Conservation (phyloP, 805 yeast genomes). For the Kuraishia hungarica region DNA sequence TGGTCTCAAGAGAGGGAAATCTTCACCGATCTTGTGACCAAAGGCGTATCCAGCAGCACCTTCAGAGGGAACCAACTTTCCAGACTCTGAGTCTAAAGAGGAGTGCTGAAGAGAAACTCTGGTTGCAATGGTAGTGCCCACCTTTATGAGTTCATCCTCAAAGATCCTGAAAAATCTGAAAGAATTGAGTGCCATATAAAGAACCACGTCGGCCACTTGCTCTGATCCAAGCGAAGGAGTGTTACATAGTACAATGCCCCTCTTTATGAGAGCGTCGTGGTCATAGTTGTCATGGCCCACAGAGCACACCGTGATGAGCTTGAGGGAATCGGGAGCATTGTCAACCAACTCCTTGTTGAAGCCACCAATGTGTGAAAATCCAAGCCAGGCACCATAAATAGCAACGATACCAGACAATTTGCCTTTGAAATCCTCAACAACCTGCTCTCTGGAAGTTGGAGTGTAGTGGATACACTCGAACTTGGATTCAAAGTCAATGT, state of each 20-base stretch:
- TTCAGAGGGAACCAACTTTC: constrained; percentile 17
- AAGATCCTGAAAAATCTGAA: constrained; percentile 49
- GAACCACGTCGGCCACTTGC: constrained; percentile 68
- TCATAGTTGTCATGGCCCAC: constrained; percentile 41
- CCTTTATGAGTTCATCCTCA: constrained; percentile 29
- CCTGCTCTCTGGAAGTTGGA: constrained; percentile 31
- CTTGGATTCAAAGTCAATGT: constrained; percentile 28
- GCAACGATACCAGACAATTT: constrained; percentile 30
- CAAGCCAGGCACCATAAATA: constrained; percentile 44
- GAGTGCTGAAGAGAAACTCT: constrained; percentile 29
- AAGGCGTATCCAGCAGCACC: constrained; percentile 24
- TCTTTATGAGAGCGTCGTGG: constrained; percentile 21
- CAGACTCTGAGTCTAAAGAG: constrained; percentile 23
- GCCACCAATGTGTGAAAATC: constrained; percentile 37
- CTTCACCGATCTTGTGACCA: constrained; percentile 37
- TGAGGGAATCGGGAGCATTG: constrained; percentile 32
- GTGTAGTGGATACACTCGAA: constrained; percentile 31
- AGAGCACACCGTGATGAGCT: constrained; percentile 45
- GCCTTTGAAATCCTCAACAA: constrained; percentile 29
- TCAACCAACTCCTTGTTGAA: constrained; percentile 30
- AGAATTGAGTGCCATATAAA: constrained; percentile 46
- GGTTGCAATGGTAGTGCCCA: constrained; percentile 34
- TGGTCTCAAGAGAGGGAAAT: constrained; percentile 39
- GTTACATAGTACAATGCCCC: constrained; percentile 51
- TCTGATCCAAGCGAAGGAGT: constrained; percentile 51